phyloP scores from a whole-genome alignment of 2,329 filamentous ascomycete genomes.

The Alternaria gaisen region DNA sequence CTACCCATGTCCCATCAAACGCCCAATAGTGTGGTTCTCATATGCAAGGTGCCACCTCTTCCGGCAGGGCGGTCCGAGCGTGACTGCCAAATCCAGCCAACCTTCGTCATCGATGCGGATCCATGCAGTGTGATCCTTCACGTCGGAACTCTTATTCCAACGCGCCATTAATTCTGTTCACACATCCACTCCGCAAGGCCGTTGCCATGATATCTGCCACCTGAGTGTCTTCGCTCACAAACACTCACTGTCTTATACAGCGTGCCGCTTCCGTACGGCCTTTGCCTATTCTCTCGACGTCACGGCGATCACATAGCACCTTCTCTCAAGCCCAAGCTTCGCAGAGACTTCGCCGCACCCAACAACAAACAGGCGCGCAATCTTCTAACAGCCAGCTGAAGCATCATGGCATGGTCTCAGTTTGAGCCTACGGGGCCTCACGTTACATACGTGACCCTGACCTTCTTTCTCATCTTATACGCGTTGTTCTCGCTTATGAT shows the following conservation, averaged over 20 bases:
- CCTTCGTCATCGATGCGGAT: constrained; percentile 7
- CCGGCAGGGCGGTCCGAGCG: constrained; percentile 1
- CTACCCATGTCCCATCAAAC: background rate
- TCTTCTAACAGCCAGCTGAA: background rate
- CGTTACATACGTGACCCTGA: constrained; percentile 56
- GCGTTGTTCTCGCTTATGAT: constrained; percentile 58
- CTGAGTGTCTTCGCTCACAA: background rate
- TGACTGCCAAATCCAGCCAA: constrained; percentile 2
- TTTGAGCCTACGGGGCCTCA: constrained; percentile 58
- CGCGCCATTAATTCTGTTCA: background rate
- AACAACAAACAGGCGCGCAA: background rate
- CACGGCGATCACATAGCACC: constrained; percentile 1
- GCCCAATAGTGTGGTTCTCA: background rate
- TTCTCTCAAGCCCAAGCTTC: constrained; percentile 4
- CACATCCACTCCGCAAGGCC: background rate
- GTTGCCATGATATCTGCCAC: background rate
- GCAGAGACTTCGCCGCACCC: constrained; percentile 15
- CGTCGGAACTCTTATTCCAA: background rate
- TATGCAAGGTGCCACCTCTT: constrained; percentile 5
- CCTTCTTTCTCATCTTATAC: constrained; percentile 57
- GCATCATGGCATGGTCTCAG: constrained; percentile 54
- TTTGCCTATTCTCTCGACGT: constrained; percentile 10
- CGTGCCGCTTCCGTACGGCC: background rate
- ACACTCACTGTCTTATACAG: background rate
- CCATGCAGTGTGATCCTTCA: constrained; percentile 11